phyloP scores from a whole-genome alignment of 306 rosid species.

The Gastrolobium bilobum region DNA sequence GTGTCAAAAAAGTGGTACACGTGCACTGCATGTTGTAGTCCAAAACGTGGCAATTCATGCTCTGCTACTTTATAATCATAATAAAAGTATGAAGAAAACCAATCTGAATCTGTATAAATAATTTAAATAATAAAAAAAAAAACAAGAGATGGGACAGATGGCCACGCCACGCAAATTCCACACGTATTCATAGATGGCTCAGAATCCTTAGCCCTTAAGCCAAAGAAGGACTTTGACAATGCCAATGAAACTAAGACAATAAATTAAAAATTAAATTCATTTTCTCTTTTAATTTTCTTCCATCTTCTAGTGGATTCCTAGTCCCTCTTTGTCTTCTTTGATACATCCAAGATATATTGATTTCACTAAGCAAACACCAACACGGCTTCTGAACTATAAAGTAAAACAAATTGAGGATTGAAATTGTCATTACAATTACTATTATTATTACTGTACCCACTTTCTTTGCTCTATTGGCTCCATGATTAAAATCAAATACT shows the following conservation, averaged over 20 bases:
- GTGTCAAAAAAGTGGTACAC: constrained; percentile 47
- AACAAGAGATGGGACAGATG: background rate
- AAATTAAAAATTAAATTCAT: background rate
- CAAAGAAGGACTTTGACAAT: constrained; percentile 45
- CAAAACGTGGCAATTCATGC: constrained; percentile 54
- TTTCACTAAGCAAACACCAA: constrained; percentile 34
- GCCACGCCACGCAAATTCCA: constrained; percentile 40
- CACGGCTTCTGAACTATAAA: constrained; percentile 38
- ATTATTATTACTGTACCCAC: background rate
- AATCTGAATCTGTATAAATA: background rate
- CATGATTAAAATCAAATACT: constrained; percentile 8
- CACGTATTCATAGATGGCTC: constrained; percentile 34
- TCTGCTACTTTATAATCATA: background rate
- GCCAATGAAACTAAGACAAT: background rate
- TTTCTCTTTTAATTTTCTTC: background rate
- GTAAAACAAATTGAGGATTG: background rate
- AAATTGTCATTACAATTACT: background rate
- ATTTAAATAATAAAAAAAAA: background rate
- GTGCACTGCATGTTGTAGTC: constrained; percentile 38
- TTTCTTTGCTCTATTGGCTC: constrained; percentile 24
- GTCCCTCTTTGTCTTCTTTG: constrained; percentile 23
- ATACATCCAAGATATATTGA: constrained; percentile 36
- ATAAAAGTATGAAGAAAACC: constrained; percentile 6
- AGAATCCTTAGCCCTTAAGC: constrained; percentile 55
- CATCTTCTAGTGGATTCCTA: constrained; percentile 44